Conservation (phyloP, 2,329 filamentous ascomycete genomes). For the Cercospora berteroae region DNA sequence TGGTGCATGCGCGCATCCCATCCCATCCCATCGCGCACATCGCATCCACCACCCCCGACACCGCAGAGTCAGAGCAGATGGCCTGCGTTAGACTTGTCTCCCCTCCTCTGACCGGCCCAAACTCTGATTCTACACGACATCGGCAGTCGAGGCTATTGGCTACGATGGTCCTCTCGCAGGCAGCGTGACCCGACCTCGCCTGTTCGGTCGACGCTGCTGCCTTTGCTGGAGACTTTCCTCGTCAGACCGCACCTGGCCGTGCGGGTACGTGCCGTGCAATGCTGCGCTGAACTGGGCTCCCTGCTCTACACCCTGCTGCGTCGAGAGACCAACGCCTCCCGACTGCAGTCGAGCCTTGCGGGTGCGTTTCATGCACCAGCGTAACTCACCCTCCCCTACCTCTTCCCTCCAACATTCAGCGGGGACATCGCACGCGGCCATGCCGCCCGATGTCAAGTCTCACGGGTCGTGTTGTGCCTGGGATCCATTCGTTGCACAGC, state of each 20-base stretch:
- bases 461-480: neutral
- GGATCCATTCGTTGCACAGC: neutral
- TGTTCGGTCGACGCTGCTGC: neutral
- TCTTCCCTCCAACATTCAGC: neutral
- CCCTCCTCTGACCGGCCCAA: slow-evolving; percentile 3
- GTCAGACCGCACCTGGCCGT: neutral
- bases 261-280: neutral
- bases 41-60: neutral
- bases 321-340: neutral
- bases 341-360: neutral
- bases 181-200: neutral
- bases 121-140: neutral
- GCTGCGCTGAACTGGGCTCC: neutral
- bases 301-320: neutral
- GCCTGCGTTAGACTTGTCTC: neutral
- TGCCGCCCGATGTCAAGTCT: neutral
- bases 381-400: neutral
- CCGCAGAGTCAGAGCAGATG: neutral
- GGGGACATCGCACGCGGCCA: neutral
- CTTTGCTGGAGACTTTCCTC: neutral
- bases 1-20: neutral
- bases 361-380: neutral
- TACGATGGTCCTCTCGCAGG: too few relatives aligned
- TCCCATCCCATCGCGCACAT: neutral
- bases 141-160: neutral